Evolutionary conservation across 352 stramenopile genomes (phyloP), one percentile per base, ranked within the genome.

Genomic region (Blastocystis sp.): DNA sequence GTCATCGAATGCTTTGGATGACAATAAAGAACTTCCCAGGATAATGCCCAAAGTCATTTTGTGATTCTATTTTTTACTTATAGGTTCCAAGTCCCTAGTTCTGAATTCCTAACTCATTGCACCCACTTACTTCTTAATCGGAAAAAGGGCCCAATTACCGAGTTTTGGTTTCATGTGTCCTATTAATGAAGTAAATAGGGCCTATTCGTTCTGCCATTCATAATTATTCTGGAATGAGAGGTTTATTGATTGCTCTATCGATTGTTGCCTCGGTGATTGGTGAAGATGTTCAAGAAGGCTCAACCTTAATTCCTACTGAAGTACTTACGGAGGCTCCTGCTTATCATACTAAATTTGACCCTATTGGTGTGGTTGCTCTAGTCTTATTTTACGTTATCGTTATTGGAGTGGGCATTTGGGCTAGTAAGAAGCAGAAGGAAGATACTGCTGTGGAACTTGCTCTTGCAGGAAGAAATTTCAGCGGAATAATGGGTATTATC

Each of bases 351-450:
- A 11, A 89, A 9, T 79, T 89, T 44, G 78, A 89, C 27, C 7
- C n/a, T 57, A 7, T 76, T 30, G 78, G 78, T 78, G 60, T 89
- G 15, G 44, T 76, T 59, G 42, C 78, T 17, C 60, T 89, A 27
- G 44, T 78, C 15, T 30, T 33, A 9, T 89, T 89, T 57, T 89
- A 89, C 30, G 9, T 53, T n/a, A 89, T 89, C 5, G 66, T 89
- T 15, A 69, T 89, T 54, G 78, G 78, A 35, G 78, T 89, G 11
- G 60, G 60, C 51, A 78, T 89, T 24, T 89, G 78, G 78, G 78
- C 78, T 64, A 53, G 35, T n/a, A 89, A 62, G 66, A 89, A 89
- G 57, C 60, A 79, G 48, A 89, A 89, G 56, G 78, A 37, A n/a
- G 78, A 79, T 77, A 79, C 53, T 19, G 66, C 78, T 24, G 78